Conservation (phyloP, 495 filamentous ascomycete species). For the Tuber microsphaerosporum region DNA sequence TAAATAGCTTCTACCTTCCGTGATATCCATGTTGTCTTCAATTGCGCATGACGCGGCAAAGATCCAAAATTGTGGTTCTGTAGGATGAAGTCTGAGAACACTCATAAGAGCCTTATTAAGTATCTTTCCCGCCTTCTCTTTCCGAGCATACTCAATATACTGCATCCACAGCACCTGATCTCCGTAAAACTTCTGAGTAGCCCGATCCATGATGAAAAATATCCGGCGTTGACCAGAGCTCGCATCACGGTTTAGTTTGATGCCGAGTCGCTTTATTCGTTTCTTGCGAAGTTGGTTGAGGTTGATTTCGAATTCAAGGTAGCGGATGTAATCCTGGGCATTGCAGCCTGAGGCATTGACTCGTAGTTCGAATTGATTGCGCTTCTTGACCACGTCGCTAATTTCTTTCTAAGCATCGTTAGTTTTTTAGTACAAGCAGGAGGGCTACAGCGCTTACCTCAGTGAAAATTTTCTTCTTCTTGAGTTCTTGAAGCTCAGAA, state of each 20-base stretch:
- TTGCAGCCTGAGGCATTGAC: slow-evolving; percentile 71
- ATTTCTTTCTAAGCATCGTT: slow-evolving; percentile 64
- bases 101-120: slow-evolving; percentile 68
- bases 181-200: slow-evolving; percentile 75
- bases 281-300: slow-evolving; percentile 74
- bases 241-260: slow-evolving; percentile 48
- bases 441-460: slow-evolving; percentile 48
- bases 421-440: neutral
- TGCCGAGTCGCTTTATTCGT: slow-evolving; percentile 67
- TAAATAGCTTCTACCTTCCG: slow-evolving; percentile 75
- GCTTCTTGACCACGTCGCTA: slow-evolving; percentile 71
- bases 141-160: slow-evolving; percentile 73
- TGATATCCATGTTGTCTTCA: slow-evolving; percentile 75
- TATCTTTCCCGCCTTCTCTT: slow-evolving; percentile 71
- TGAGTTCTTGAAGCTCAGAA: slow-evolving; percentile 80
- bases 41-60: slow-evolving; percentile 70
- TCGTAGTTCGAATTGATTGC: slow-evolving; percentile 87
- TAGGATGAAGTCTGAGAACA: slow-evolving; percentile 74
- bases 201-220: slow-evolving; percentile 82
- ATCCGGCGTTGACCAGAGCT: slow-evolving; percentile 65
- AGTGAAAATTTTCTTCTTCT: slow-evolving; percentile 79
- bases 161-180: slow-evolving; percentile 82
- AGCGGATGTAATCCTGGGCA: slow-evolving; percentile 71
- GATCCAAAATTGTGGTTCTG: slow-evolving; percentile 77
- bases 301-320: slow-evolving; percentile 85